A percentile compares a stretch with the other conserved stretches of the same genome.
Conservation (phyloP, 2,329 filamentous ascomycete genomes). For the Xylariaceae sp. region DNA sequence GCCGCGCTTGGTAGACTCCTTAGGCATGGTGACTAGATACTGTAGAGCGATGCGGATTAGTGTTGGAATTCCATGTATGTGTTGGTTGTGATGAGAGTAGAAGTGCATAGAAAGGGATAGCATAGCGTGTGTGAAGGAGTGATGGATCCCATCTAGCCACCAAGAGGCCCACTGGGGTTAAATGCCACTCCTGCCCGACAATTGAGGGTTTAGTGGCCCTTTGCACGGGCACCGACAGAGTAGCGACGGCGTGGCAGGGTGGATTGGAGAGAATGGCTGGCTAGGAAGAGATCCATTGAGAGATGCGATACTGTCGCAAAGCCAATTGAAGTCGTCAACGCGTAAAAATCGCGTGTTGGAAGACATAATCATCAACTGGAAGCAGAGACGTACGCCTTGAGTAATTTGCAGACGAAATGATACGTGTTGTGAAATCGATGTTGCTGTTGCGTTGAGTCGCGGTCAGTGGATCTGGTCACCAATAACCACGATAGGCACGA, state of each 20-base stretch:
- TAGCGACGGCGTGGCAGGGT: constrained; percentile 3
- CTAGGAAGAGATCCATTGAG: constrained; percentile 1
- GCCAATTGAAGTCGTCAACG: constrained; percentile 36
- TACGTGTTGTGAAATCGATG: constrained; percentile 27
- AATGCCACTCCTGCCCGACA: background rate
- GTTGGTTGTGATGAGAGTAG: no score
- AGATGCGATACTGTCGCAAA: constrained; percentile 33
- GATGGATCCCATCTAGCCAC: background rate
- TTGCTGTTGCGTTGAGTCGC: constrained; percentile 32
- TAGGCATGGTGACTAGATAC: constrained; percentile 48
- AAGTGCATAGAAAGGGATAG: no score
- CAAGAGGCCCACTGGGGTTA: background rate
- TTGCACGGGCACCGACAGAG: constrained; percentile 5
- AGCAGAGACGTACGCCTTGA: constrained; percentile 35
- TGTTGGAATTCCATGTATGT: background rate
- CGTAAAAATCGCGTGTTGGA: constrained; percentile 34
- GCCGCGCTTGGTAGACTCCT: constrained; percentile 52
- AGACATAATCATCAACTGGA: constrained; percentile 29
- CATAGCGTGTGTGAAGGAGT: background rate
- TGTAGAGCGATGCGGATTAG: constrained; percentile 19
- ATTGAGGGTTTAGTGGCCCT: background rate
- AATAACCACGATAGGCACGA: constrained; percentile 12
- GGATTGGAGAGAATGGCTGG: background rate
- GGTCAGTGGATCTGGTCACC: constrained; percentile 27
- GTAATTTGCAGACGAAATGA: constrained; percentile 20